Evolutionary conservation across 768 basidiomycete species (phyloP).

Genomic region (Pisolithus microcarpus): DNA sequence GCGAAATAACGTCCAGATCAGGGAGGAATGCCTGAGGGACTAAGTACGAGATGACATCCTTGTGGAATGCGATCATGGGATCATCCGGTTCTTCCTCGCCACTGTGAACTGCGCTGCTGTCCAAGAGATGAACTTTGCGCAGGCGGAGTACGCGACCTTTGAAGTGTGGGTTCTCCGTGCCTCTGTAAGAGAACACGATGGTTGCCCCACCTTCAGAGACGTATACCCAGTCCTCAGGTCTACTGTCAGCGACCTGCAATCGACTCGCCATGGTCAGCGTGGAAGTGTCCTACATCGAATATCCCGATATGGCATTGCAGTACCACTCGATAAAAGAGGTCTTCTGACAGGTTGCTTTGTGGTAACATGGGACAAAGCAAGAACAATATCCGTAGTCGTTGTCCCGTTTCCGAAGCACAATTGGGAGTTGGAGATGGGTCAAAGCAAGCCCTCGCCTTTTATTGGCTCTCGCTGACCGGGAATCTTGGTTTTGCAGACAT

Average conservation of each 20-base stretch:
- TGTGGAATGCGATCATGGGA: conserved; percentile 49
- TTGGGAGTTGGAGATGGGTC: no score
- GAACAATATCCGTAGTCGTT: no score
- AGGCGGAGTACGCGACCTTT: conserved; percentile 68
- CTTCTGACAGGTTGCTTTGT: no score
- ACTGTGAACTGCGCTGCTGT: conserved; percentile 13
- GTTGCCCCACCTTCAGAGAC: conserved; percentile 90
- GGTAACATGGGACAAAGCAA: no score
- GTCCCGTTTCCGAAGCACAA: no score
- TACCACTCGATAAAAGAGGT: no score
- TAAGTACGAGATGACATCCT: conserved; percentile 54
- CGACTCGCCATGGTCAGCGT: conserved; percentile 7
- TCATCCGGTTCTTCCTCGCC: conserved; percentile 34
- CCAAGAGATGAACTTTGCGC: conserved; percentile 43
- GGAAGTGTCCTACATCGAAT: neutral
- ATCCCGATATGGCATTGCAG: no score
- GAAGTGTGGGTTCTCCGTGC: conserved; percentile 45
- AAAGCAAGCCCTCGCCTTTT: no score
- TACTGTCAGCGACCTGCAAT: conserved; percentile 19
- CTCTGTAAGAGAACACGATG: conserved; percentile 78
- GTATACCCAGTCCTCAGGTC: conserved; percentile 67
- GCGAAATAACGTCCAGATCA: conserved; percentile 40
- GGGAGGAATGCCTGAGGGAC: conserved; percentile 59
- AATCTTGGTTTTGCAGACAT: no score
- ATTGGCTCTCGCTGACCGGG: no score